These are phyloP conservation scores for Xylariaceae sp. DNA, from an alignment of 2,329 filamentous ascomycete species.

Conservation along the genomic window DNA sequence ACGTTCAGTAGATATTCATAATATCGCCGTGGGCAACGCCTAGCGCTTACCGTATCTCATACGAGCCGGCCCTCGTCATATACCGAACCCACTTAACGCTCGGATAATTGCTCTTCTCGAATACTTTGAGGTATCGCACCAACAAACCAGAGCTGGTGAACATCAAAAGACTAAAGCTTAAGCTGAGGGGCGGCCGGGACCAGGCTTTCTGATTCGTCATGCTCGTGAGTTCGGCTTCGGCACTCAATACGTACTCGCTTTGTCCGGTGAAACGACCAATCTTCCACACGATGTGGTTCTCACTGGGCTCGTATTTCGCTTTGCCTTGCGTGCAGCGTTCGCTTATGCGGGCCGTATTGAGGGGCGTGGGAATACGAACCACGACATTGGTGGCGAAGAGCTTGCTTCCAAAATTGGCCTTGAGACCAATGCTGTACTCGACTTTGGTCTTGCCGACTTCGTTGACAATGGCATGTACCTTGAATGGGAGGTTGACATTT, in stretches of 20 bases:
- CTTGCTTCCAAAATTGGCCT: slow-evolving; percentile 93
- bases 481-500: slow-evolving; percentile 98
- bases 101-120: slow-evolving; percentile 98
- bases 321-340: slow-evolving; percentile 93
- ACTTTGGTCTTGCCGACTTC: slow-evolving; percentile 96
- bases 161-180: slow-evolving; percentile 94
- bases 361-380: slow-evolving; percentile 86
- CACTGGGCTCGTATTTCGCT: slow-evolving; percentile 95
- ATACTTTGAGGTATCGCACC: slow-evolving; percentile 94
- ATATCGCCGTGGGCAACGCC: neutral
- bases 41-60: slow-evolving; percentile 73
- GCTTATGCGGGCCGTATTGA: slow-evolving; percentile 92
- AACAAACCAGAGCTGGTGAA: slow-evolving; percentile 92
- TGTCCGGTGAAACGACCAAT: slow-evolving; percentile 98
- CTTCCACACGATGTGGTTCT: slow-evolving; percentile 99
- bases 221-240: slow-evolving; percentile 85
- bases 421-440: slow-evolving; percentile 96
- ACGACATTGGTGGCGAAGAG: slow-evolving; percentile 96
- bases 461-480: slow-evolving; percentile 97
- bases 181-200: slow-evolving; percentile 84
- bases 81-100: slow-evolving; percentile 99
- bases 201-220: slow-evolving; percentile 99
- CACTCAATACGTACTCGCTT: slow-evolving; percentile 89
- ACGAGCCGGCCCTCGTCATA: slow-evolving; percentile 96
- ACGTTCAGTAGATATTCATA: neutral